Conservation (phyloP, 768 basidiomycete species). For the Baorangia bicolor region DNA sequence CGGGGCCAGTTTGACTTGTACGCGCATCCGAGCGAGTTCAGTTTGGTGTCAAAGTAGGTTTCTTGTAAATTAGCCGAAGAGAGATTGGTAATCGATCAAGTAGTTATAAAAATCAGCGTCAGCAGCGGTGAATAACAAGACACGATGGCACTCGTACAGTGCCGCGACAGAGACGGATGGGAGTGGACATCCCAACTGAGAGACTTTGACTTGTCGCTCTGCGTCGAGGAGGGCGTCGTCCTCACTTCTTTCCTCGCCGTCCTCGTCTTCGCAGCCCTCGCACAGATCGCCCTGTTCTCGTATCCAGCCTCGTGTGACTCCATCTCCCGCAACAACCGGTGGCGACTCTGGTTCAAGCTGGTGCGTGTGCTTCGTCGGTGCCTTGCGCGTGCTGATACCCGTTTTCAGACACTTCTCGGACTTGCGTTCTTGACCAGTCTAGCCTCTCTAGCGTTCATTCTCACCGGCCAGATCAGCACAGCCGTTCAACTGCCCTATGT, state of each 20-base stretch:
- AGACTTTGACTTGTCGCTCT: conserved; percentile 75
- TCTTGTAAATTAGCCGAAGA: too few relatives aligned
- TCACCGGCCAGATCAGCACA: conserved; percentile 31
- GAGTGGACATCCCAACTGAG: conserved; percentile 52
- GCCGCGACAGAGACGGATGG: conserved; percentile 68
- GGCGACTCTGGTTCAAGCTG: conserved; percentile 60
- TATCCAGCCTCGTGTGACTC: conserved; percentile 25
- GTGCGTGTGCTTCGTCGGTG: conserved; percentile 42
- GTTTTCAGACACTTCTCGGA: conserved; percentile 44
- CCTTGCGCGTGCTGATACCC: neutral
- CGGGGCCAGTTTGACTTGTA: conserved; percentile 16
- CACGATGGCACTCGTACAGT: conserved; percentile 42
- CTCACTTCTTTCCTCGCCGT: conserved; percentile 51
- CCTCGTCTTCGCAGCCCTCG: conserved; percentile 43
- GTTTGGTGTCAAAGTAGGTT: conserved; percentile 10
- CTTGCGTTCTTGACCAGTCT: conserved; percentile 49
- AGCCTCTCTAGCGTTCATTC: conserved; percentile 41
- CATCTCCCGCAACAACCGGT: conserved; percentile 48
- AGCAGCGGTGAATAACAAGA: too few relatives aligned
- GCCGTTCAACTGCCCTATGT: conserved; percentile 51
- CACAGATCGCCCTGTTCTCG: conserved; percentile 36
- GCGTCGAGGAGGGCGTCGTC: conserved; percentile 75
- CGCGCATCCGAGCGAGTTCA: conserved; percentile 17
- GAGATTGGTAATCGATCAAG: too few relatives aligned
- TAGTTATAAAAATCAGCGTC: too few relatives aligned